phyloP scores from a whole-genome alignment of 2,329 filamentous ascomycete species.

The Sporothrix globosa region DNA sequence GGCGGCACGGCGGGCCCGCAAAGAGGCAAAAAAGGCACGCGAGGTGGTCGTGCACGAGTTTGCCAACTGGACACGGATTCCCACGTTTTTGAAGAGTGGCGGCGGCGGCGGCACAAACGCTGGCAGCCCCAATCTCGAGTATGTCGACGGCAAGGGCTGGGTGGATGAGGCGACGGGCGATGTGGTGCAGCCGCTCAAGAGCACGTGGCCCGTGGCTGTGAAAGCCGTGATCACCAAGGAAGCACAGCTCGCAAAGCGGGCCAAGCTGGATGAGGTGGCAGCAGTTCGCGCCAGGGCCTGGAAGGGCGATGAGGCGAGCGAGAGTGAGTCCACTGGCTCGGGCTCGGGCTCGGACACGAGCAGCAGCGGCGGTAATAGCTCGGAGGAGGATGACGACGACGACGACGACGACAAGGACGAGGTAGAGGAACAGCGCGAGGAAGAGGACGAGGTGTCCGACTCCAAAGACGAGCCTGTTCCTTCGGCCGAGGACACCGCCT shows the following conservation, averaged over 20 bases:
- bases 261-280: slow-evolving; percentile 33
- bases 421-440: slow-evolving; percentile 25
- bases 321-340: slow-evolving; percentile 36
- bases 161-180: slow-evolving; percentile 72
- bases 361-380: slow-evolving; percentile 39
- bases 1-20: slow-evolving; percentile 58
- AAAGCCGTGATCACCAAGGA: slow-evolving; percentile 35
- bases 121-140: slow-evolving; percentile 56
- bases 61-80: slow-evolving; percentile 78
- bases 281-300: slow-evolving; percentile 28
- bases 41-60: slow-evolving; percentile 86
- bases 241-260: slow-evolving; percentile 36
- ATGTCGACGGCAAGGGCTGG: slow-evolving; percentile 86
- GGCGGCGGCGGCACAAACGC: slow-evolving; percentile 49
- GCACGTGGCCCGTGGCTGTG: slow-evolving; percentile 39
- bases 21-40: slow-evolving; percentile 47
- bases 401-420: slow-evolving; percentile 35
- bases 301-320: slow-evolving; percentile 1
- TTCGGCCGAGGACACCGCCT: slow-evolving; percentile 44
- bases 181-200: slow-evolving; percentile 65
- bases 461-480: slow-evolving; percentile 37
- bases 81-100: slow-evolving; percentile 72
- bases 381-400: slow-evolving; percentile 33
- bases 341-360: slow-evolving; percentile 33
- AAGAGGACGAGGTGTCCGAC: slow-evolving; percentile 33